Base-by-base conservation (phyloP, 1,284 basidiomycete species). In the Cerrena zonata region DNA sequence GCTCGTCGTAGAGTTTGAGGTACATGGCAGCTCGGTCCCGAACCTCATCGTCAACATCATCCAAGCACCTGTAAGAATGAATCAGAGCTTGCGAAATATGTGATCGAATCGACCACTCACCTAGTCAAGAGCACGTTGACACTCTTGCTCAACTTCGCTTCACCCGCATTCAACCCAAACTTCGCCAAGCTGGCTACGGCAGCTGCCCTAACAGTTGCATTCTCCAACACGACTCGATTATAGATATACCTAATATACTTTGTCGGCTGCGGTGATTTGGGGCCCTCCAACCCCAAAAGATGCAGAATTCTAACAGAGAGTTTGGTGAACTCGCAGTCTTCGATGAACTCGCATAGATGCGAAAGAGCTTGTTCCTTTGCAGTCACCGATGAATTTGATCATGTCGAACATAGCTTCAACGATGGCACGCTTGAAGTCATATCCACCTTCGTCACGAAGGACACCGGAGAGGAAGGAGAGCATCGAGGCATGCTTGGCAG, bases 161-260 rank as follows among this genome's bases (percentile, higher is more conserved):
- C 95, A 13, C 79, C 70, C 18, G 89, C 86, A 61, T 90, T 91
- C 47, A 96, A 84, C 53, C 96, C 96, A 63, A 99, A 99, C 72
- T 99, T 99, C 58, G 93, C 95, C 63, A 99, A 73, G 61, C 89
- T 91, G 24, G 90, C 80, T 4, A 99, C 95, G 19, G 96, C 96
- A 2, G 96, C 96, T 5, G 96, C 96, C 53, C 96, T 80, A 36
- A 99, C 96, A 47, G 96, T 95, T 12, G 96, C 94, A 62, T 99
- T 99, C 71, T 99, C 96, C 59, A 99, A 76, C 19, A 99, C 94
- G 36, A 99, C 96, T 34, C 96, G 92, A 72, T 99, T 99, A 74
- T 99, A 99, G 65, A 99, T 99, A 76, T 95, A 99, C 44, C 96
- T 89, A 65, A 99, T 99, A 70, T 95, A 99, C 72, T 98, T 99